Base-by-base conservation (phyloP, 768 basidiomycete genomes). In the Termitomyces heimii region DNA sequence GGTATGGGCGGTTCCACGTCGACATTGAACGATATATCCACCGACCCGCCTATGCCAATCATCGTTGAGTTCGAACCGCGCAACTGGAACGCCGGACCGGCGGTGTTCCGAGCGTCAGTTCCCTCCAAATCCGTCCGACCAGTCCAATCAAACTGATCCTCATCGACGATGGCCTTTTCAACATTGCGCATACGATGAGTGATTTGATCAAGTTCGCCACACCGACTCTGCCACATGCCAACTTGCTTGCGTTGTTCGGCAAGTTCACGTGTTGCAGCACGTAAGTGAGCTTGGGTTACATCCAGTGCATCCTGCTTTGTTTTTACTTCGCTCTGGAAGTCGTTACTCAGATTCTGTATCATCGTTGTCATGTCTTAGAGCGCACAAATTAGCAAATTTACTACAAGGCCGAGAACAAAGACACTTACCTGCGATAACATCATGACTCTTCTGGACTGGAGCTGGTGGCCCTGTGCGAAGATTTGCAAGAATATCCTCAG, bases 161-260 rank as follows among this genome's bases (percentile, higher is more conserved):
- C 94, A 6, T 89, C 88, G 7, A 70, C 67, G 7, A 92, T 72
- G 0, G 92, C 93, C 42, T 84, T 83, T 66, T 92, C 85, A 29
- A 98, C 80, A 69, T 98, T 97, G 47, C 86, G 82, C 49, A 89
- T 80, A 13, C 92, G 84, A 65, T 94, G 92, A 42, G 79, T 81
- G 32, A 89, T 76, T 62, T 91, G 85, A 62, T 97, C 95, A 12
- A 94, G 79, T 68, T 94, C 89, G 9, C 77, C 80, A 58, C 89
- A 86, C 37, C 82, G 80, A 1, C 72, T 66, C 68, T 94, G 89
- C 84, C 90, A 90, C 5, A 75, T 63, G 61, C 87, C 83, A 37
- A 96, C 86, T 63, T 92, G 88, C 65, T 86, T 88, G 45, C 97
- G 87, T 67, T 94, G 91, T 63, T 94, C 91, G 0, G 94, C 87